Percentiles rank a stretch among this genome's conserved stretches.
These are phyloP conservation scores for Puccinellia tenuiflora DNA, from an alignment of 176 grass and related monocot species.

Conservation along the genomic window DNA sequence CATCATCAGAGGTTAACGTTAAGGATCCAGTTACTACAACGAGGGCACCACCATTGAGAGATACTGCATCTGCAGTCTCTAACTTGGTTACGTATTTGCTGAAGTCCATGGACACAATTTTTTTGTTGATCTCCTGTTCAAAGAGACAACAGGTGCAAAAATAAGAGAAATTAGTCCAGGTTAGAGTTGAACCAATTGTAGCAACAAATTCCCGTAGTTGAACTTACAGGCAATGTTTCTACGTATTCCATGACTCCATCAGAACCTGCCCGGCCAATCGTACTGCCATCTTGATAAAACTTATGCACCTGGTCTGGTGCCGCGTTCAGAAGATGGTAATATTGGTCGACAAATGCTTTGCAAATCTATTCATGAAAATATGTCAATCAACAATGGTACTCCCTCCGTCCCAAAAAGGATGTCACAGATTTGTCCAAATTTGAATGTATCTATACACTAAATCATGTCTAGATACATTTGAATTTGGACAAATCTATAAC, in stretches of 20 bases:
- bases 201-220: not conserved
- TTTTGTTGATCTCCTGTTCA: conserved; percentile 57
- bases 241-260: conserved; percentile 52
- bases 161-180: not conserved
- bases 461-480: no score
- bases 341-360: conserved; percentile 70
- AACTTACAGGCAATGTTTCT: conserved; percentile 54
- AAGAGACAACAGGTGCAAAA: not conserved
- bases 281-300: conserved; percentile 78
- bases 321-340: conserved; percentile 62
- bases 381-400: not conserved
- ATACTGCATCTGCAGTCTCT: conserved; percentile 65
- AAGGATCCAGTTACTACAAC: conserved; percentile 73
- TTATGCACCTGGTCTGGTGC: conserved; percentile 64
- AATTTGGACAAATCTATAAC: no score
- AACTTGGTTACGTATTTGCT: conserved; percentile 56
- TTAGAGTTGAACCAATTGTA: not conserved
- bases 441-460: no score
- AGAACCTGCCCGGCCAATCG: conserved; percentile 44
- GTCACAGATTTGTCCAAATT: no score
- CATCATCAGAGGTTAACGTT: conserved; percentile 40
- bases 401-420: no score
- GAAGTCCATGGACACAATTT: conserved; percentile 60
- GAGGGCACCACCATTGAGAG: conserved; percentile 54
- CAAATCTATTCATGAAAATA: conserved; percentile 44